Conservation (phyloP, 164 flowering plant species). For the Kalanchoe fedtschenkoi region DNA sequence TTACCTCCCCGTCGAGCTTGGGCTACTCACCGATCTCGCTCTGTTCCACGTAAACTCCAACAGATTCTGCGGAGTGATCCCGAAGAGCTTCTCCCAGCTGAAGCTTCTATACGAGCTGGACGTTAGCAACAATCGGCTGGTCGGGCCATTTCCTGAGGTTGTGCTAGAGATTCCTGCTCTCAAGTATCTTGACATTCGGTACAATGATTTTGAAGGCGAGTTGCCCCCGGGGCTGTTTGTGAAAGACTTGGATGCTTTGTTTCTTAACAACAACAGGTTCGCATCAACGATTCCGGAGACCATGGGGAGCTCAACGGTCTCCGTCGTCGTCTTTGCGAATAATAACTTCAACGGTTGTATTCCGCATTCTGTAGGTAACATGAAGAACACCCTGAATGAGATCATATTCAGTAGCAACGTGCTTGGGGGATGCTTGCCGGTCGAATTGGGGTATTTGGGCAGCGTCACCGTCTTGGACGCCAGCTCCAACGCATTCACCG, state of each 20-base stretch:
- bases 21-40: constrained; percentile 49
- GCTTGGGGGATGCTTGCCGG: constrained; percentile 52
- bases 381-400: constrained; percentile 47
- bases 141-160: constrained; percentile 55
- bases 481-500: constrained; percentile 28
- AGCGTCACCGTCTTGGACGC: constrained; percentile 40
- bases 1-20: constrained; percentile 55
- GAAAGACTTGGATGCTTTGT: constrained; percentile 46
- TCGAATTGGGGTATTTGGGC: constrained; percentile 36
- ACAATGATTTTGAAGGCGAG: constrained; percentile 58
- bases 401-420: constrained; percentile 31
- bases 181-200: constrained; percentile 57
- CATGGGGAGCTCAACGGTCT: constrained; percentile 53
- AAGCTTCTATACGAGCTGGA: constrained; percentile 44
- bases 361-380: constrained; percentile 53
- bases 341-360: constrained; percentile 63
- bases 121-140: constrained; percentile 69
- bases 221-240: constrained; percentile 45
- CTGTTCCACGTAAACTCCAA: constrained; percentile 64
- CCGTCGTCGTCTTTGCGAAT: constrained; percentile 50
- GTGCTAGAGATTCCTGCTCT: constrained; percentile 29
- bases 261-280: constrained; percentile 68
- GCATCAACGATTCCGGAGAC: constrained; percentile 38
- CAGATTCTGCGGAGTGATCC: constrained; percentile 63
- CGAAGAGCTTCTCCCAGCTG: constrained; percentile 35